Evolutionary conservation across 345 rosid species (phyloP).

Genomic region (Noccaea caerulescens): DNA sequence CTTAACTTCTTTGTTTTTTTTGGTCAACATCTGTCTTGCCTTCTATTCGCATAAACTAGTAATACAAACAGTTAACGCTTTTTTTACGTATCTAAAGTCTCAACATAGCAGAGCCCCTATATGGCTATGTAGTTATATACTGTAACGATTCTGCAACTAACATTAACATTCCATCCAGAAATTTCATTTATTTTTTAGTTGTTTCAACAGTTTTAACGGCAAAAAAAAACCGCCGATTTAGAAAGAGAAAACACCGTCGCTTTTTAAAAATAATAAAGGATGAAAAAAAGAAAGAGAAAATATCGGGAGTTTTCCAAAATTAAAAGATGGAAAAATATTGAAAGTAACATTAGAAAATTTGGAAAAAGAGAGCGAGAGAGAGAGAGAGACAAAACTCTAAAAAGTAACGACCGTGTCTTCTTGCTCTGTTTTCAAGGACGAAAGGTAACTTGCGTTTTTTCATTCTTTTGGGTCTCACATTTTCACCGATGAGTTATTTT

Average conservation of each 20-base stretch:
- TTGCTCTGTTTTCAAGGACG: constrained; percentile 37
- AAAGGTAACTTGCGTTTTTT: background rate
- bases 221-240: constrained; percentile 36
- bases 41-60: background rate
- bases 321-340: constrained; percentile 2
- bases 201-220: constrained; percentile 43
- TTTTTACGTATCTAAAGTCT: background rate
- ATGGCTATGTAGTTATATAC: constrained; percentile 4
- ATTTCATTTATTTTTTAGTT: background rate
- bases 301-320: background rate
- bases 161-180: constrained; percentile 16
- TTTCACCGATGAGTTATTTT: background rate
- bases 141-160: constrained; percentile 31
- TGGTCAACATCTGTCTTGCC: background rate
- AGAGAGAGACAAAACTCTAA: constrained; percentile 29
- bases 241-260: constrained; percentile 20
- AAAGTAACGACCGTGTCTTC: constrained; percentile 34
- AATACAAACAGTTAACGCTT: constrained; percentile 5
- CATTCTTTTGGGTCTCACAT: too few relatives aligned
- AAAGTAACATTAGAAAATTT: background rate
- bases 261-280: background rate
- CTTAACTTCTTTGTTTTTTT: background rate
- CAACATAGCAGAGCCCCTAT: background rate
- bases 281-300: background rate
- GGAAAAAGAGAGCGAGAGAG: background rate